A percentile compares a stretch with the other conserved stretches of the same genome.
Evolutionary conservation across 257 asterid species (phyloP).

Genomic region (Dorcoceras hygrometricum): DNA sequence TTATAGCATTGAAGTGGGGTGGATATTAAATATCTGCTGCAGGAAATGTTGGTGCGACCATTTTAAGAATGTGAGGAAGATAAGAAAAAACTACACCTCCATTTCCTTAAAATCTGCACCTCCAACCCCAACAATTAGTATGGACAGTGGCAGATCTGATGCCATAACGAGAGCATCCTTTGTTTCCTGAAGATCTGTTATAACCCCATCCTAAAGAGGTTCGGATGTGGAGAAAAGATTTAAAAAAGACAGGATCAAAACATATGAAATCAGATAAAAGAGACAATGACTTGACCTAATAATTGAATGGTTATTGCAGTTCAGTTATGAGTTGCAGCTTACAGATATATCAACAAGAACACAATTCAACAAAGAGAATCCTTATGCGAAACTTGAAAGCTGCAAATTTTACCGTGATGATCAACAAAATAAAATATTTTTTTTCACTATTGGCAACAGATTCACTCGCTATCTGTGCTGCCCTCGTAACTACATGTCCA

Average conservation of each 20-base stretch:
- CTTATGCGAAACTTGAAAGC: constrained; percentile 10
- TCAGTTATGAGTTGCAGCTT: neutral
- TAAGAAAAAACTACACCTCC: constrained; percentile 60
- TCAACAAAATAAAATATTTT: constrained; percentile 79
- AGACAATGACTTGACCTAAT: neutral
- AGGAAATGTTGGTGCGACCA: neutral
- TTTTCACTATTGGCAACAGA: constrained; percentile 64
- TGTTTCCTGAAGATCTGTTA: constrained; percentile 97
- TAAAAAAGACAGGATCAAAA: constrained; percentile 16
- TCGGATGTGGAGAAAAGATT: neutral
- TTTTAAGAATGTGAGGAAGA: constrained; percentile 16
- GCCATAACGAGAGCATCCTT: constrained; percentile 91
- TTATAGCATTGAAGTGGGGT: constrained; percentile 12
- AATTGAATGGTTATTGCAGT: constrained; percentile 9
- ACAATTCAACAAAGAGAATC: constrained; percentile 10
- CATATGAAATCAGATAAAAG: constrained; percentile 4
- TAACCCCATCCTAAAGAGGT: constrained; percentile 83
- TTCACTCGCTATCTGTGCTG: constrained; percentile 85
- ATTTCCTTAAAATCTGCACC: constrained; percentile 98
- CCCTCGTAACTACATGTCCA: constrained; percentile 78
- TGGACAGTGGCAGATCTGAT: constrained; percentile 93
- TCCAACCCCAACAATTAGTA: constrained; percentile 95
- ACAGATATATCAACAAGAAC: constrained; percentile 12
- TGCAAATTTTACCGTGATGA: constrained; percentile 69
- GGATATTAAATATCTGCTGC: neutral